Percentiles rank a stretch among this genome's conserved stretches.
phyloP scores from a whole-genome alignment of 2,329 filamentous ascomycete species.

The Ophiostoma novo-ulmi region DNA sequence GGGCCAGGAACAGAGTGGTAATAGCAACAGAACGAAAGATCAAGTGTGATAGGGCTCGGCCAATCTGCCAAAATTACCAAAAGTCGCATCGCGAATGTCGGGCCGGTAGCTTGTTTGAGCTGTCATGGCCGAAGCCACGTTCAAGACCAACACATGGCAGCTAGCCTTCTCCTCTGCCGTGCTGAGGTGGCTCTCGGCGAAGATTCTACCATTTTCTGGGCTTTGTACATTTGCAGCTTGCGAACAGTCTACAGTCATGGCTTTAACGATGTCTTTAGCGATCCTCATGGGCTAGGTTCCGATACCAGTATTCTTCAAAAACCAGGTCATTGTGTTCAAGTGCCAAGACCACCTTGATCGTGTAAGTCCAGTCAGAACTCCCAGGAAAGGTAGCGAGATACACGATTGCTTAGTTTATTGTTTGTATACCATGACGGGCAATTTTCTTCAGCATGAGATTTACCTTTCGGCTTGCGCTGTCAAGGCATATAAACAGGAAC shows the following conservation, averaged over 20 bases:
- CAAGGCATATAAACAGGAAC: background rate
- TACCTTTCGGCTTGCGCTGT: background rate
- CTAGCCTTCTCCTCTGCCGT: background rate
- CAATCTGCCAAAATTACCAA: slow-evolving; percentile 22
- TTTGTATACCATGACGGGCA: background rate
- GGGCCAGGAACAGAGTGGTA: background rate
- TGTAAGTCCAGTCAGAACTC: background rate
- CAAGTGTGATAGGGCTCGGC: slow-evolving; percentile 23
- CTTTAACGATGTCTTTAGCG: background rate
- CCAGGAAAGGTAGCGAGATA: background rate
- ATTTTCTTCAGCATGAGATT: background rate
- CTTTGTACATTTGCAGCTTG: background rate
- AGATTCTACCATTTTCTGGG: background rate
- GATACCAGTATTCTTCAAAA: slow-evolving; percentile 18
- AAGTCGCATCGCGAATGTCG: slow-evolving; percentile 21
- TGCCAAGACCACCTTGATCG: background rate
- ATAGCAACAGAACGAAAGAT: slow-evolving; percentile 25
- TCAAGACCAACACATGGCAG: slow-evolving; percentile 16
- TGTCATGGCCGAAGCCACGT: slow-evolving; percentile 23
- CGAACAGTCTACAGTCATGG: background rate
- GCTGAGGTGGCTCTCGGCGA: background rate
- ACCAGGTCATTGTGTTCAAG: background rate
- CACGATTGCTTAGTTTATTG: background rate
- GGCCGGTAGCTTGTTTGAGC: slow-evolving; percentile 15
- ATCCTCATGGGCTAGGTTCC: background rate